phyloP scores from a whole-genome alignment of 2,329 filamentous ascomycete genomes.

The Phyllosticta citrichinensis region DNA sequence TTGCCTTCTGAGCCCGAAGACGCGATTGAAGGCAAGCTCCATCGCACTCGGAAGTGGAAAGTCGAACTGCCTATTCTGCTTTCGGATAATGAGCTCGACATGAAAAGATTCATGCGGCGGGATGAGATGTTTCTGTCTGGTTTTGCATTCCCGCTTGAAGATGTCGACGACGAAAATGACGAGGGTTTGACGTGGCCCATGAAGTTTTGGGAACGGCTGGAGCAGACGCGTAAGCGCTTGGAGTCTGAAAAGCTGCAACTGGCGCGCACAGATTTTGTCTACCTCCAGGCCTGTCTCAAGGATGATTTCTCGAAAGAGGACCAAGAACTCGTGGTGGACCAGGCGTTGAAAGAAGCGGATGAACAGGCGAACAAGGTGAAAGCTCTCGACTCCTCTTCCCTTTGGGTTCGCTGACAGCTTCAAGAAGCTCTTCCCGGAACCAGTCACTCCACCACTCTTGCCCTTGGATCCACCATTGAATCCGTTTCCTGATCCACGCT shows the following conservation, averaged over 20 bases:
- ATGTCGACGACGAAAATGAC: slow-evolving; percentile 30
- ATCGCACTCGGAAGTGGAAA: slow-evolving; percentile 24
- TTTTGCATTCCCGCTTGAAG: slow-evolving; percentile 25
- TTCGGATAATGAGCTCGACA: slow-evolving; percentile 36
- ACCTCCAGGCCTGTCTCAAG: slow-evolving; percentile 26
- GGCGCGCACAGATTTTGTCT: slow-evolving; percentile 23
- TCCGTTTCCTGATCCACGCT: slow-evolving; percentile 22
- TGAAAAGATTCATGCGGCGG: slow-evolving; percentile 27
- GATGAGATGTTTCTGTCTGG: slow-evolving; percentile 19
- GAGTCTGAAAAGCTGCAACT: slow-evolving; percentile 31
- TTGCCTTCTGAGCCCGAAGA: not conserved
- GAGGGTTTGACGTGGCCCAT: slow-evolving; percentile 34
- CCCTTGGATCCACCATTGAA: slow-evolving; percentile 32
- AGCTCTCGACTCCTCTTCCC: not conserved
- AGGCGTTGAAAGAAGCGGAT: slow-evolving; percentile 17
- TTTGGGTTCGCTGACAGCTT: not conserved
- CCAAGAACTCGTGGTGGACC: slow-evolving; percentile 15
- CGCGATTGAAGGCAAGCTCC: not conserved
- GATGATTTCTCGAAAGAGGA: slow-evolving; percentile 17
- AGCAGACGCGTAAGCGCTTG: slow-evolving; percentile 12
- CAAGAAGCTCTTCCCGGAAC: slow-evolving; percentile 4
- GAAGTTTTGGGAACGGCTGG: slow-evolving; percentile 16
- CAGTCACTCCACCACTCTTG: slow-evolving; percentile 39
- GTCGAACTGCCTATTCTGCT: slow-evolving; percentile 38
- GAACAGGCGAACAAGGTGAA: not conserved